phyloP scores from a whole-genome alignment of 179 eudicot genomes.

The Corrigiola litoralis region DNA sequence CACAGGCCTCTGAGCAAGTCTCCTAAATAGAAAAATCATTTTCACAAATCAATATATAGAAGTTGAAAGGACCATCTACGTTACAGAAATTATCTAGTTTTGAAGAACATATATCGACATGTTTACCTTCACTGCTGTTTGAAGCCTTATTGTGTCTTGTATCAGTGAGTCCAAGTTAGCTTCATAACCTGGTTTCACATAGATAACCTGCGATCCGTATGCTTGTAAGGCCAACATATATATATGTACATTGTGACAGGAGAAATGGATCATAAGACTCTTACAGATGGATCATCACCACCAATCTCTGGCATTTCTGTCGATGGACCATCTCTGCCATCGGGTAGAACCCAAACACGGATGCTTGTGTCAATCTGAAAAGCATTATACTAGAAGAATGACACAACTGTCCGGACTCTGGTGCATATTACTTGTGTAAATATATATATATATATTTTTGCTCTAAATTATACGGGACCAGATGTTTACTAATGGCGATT shows the following conservation, averaged over 20 bases:
- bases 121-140: constrained; percentile 57
- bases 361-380: constrained; percentile 60
- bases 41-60: neutral
- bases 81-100: neutral
- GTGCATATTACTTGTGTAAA: no score
- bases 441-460: no score
- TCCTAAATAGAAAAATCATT: constrained; percentile 31
- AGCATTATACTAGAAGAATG: neutral
- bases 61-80: neutral
- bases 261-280: neutral
- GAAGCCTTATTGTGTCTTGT: constrained; percentile 75
- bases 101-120: neutral
- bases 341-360: constrained; percentile 65
- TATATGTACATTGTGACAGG: neutral
- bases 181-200: constrained; percentile 76
- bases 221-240: neutral
- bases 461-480: no score
- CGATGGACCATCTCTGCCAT: constrained; percentile 32
- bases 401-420: no score
- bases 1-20: constrained; percentile 75
- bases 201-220: constrained; percentile 54
- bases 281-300: constrained; percentile 82
- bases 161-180: constrained; percentile 72
- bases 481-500: neutral
- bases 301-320: constrained; percentile 62